These are phyloP conservation scores for Fraxinus sp. DNA, from an alignment of 305 asterid genomes.

Conservation along the genomic window DNA sequence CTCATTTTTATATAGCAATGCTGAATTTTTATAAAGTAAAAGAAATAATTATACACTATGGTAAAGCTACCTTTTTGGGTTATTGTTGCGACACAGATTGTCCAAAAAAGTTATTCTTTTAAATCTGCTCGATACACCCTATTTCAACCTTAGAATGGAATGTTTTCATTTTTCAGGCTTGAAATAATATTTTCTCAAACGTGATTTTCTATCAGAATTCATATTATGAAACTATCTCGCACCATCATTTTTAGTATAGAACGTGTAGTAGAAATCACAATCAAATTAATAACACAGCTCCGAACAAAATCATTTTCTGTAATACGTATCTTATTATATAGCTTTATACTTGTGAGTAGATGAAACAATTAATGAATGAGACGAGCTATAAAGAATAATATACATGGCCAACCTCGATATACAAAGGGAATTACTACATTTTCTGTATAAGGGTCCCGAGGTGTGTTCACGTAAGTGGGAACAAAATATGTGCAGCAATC, in stretches of 20 bases:
- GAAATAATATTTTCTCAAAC: not conserved
- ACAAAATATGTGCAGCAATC: constrained; percentile 18
- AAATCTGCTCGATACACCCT: not conserved
- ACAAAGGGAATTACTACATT: not conserved
- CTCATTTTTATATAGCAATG: not conserved
- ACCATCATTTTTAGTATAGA: not conserved
- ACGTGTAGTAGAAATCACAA: not conserved
- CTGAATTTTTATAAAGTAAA: not conserved
- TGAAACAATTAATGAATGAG: not conserved
- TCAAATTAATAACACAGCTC: not conserved
- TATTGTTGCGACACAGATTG: not conserved
- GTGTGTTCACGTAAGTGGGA: constrained; percentile 30
- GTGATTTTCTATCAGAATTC: not conserved
- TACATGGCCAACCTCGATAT: not conserved
- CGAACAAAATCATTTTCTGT: not conserved
- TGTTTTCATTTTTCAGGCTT: not conserved
- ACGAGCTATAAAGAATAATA: not conserved
- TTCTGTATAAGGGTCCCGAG: constrained; percentile 18
- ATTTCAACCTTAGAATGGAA: not conserved
- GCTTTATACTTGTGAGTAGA: not conserved
- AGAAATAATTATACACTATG: not conserved
- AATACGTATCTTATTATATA: not conserved
- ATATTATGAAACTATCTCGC: not conserved
- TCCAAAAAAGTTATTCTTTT: not conserved
- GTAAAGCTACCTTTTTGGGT: not conserved